These are phyloP conservation scores for Dothideomycetes sp. DNA, from an alignment of 2,329 filamentous ascomycete species.

Conservation along the genomic window DNA sequence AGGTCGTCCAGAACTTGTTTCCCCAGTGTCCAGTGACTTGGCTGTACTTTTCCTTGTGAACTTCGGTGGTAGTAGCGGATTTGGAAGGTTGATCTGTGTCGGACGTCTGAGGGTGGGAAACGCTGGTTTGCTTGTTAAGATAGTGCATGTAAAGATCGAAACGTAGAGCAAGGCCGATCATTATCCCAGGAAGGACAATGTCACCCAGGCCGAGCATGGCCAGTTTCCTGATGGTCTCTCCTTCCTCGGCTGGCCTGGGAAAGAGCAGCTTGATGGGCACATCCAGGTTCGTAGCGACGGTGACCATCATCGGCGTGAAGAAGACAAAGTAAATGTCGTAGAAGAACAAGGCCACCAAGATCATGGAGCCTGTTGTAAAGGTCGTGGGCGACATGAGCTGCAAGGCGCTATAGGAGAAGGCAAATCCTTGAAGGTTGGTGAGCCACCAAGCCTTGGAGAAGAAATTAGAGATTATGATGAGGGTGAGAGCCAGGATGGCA, in stretches of 20 bases:
- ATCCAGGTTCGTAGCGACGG: constrained; percentile 79
- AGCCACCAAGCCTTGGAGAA: constrained; percentile 55
- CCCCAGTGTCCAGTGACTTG: constrained; percentile 63
- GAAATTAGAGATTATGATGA: constrained; percentile 54
- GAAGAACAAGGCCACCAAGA: constrained; percentile 72
- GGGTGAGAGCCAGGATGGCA: constrained; percentile 41
- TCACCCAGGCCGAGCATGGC: constrained; percentile 91
- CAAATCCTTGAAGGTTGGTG: constrained; percentile 78
- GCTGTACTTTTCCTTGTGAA: constrained; percentile 29
- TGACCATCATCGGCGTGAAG: constrained; percentile 77
- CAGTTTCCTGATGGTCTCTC: constrained; percentile 28
- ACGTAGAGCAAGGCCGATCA: constrained; percentile 78
- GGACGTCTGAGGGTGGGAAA: constrained; percentile 28
- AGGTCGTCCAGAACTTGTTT: constrained; percentile 65
- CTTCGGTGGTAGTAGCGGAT: constrained; percentile 32
- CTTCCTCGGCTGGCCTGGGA: constrained; percentile 47
- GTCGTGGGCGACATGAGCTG: constrained; percentile 82
- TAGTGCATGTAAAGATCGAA: constrained; percentile 87
- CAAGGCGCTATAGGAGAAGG: constrained; percentile 73
- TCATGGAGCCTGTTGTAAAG: constrained; percentile 67
- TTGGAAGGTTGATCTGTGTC: constrained; percentile 15
- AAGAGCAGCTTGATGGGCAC: constrained; percentile 90
- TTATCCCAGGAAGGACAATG: constrained; percentile 82
- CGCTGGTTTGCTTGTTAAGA: constrained; percentile 46
- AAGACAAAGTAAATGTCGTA: constrained; percentile 95